Evolutionary conservation across 2,329 filamentous ascomycete species (phyloP).

Genomic region (Ophiostoma pallidulum): DNA sequence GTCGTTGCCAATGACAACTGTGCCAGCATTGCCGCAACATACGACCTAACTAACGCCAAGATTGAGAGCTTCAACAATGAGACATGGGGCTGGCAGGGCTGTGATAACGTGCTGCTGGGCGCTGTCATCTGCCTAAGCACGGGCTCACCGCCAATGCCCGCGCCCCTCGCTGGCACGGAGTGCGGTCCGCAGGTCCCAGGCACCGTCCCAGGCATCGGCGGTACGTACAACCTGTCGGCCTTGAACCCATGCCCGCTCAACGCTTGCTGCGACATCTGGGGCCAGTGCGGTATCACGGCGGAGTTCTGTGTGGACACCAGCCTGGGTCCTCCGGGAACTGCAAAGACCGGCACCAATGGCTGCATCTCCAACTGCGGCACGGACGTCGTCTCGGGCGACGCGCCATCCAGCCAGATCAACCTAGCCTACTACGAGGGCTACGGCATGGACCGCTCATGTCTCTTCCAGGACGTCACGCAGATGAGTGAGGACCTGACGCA

Average conservation of each 20-base stretch:
- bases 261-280: constrained; percentile 29
- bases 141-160: constrained; percentile 27
- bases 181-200: constrained; percentile 28
- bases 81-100: constrained; percentile 31
- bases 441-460: constrained; percentile 24
- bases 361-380: constrained; percentile 34
- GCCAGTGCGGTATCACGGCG: constrained; percentile 34
- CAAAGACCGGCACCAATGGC: constrained; percentile 23
- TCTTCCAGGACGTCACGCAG: constrained; percentile 20
- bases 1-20: constrained; percentile 27
- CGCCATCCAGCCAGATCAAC: neutral
- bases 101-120: constrained; percentile 20
- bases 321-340: constrained; percentile 23
- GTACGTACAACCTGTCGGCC: constrained; percentile 14
- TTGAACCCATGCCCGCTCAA: constrained; percentile 25
- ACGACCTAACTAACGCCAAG: constrained; percentile 7
- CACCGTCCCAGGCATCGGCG: constrained; percentile 17
- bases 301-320: constrained; percentile 31
- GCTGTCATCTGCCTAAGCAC: constrained; percentile 27
- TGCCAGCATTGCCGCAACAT: constrained; percentile 19
- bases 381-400: constrained; percentile 20
- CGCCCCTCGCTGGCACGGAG: constrained; percentile 21
- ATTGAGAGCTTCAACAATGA: constrained; percentile 25
- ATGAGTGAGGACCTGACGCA: constrained; percentile 21
- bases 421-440: constrained; percentile 31